Evolutionary conservation across 2,329 filamentous ascomycete genomes (phyloP).

Genomic region (Claviceps sorghi): DNA sequence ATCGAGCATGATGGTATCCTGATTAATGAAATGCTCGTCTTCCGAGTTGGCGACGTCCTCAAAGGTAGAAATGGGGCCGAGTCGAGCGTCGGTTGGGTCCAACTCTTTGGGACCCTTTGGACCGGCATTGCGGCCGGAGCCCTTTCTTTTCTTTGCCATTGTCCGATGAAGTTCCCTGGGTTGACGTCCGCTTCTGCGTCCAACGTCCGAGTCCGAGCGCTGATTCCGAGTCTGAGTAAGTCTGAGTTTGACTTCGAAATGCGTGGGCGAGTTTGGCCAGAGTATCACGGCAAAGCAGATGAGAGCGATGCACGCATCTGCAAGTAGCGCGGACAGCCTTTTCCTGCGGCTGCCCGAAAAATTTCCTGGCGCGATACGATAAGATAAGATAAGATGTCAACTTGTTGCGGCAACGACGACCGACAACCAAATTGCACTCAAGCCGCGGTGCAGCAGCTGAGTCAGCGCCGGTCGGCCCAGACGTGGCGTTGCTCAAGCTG

Average conservation of each 20-base stretch:
- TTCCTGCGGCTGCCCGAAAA: neutral
- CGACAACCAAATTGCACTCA: neutral
- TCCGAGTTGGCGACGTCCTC: constrained; percentile 87
- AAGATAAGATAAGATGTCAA: neutral
- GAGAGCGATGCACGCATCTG: neutral
- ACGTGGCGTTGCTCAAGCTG: too few species aligned
- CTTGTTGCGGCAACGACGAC: neutral
- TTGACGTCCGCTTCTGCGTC: neutral
- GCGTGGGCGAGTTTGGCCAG: neutral
- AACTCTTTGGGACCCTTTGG: constrained; percentile 39
- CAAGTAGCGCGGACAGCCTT: neutral
- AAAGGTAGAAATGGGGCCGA: constrained; percentile 47
- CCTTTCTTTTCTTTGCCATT: constrained; percentile 61
- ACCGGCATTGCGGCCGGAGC: constrained; percentile 31
- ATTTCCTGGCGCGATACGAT: neutral
- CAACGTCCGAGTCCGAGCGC: neutral
- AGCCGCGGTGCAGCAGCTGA: too few species aligned
- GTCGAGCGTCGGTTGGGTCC: constrained; percentile 43
- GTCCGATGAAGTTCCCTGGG: constrained; percentile 2
- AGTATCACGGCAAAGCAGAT: neutral
- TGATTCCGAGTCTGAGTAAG: neutral
- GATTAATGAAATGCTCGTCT: constrained; percentile 80
- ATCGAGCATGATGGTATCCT: constrained; percentile 75
- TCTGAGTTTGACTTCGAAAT: neutral
- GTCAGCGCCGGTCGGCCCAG: too few species aligned